These are phyloP conservation scores for Mangifera indica DNA, from an alignment of 345 rosid genomes.

Conservation along the genomic window DNA sequence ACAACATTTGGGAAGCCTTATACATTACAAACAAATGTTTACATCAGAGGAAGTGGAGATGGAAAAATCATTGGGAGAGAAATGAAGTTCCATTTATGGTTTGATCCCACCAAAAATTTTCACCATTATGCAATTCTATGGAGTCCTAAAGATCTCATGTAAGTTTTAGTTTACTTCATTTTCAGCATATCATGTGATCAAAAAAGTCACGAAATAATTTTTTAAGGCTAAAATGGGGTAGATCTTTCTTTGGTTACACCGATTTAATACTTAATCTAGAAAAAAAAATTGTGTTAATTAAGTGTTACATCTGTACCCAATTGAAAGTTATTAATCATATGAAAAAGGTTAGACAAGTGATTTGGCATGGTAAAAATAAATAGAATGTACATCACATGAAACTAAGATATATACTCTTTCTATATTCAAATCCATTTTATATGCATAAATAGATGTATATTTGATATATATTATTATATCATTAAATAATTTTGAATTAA, in stretches of 20 bases:
- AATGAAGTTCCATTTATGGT: conserved; percentile 91
- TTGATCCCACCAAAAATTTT: conserved; percentile 80
- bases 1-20: conserved; percentile 93
- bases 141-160: conserved; percentile 95
- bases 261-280: too few species aligned
- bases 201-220: too few species aligned
- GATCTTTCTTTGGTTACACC: too few species aligned
- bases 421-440: too few species aligned
- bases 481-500: too few species aligned
- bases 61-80: conserved; percentile 87
- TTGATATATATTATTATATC: too few species aligned
- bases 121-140: conserved; percentile 91
- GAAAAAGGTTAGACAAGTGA: neutral
- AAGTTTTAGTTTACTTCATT: conserved; percentile 27
- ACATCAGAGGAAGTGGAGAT: conserved; percentile 95
- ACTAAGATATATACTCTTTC: too few species aligned
- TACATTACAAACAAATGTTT: conserved; percentile 92
- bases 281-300: too few species aligned
- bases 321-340: neutral
- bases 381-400: neutral
- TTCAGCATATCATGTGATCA: neutral
- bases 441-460: too few species aligned
- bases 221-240: too few species aligned
- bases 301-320: too few species aligned
- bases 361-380: neutral